Conservation (phyloP, 2,329 filamentous ascomycete genomes). For the Neospermospora avenae region DNA sequence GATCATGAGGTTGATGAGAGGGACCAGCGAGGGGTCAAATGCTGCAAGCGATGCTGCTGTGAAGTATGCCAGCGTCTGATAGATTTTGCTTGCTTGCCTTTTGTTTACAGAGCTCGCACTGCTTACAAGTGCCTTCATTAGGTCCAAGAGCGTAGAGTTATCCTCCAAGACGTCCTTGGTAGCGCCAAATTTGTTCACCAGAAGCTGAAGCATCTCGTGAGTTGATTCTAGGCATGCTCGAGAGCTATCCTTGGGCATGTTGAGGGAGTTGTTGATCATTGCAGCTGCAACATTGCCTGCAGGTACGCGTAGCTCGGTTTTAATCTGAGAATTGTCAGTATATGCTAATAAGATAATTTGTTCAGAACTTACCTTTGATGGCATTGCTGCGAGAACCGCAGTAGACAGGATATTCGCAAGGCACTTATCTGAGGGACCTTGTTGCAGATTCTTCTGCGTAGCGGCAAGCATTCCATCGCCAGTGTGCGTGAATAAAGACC, state of each 20-base stretch:
- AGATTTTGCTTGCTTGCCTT: slow-evolving; percentile 19
- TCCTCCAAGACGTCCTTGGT: not conserved
- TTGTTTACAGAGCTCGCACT: slow-evolving; percentile 4
- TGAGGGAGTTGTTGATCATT: slow-evolving; percentile 27
- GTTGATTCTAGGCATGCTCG: slow-evolving; percentile 23
- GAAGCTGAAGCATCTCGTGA: slow-evolving; percentile 28
- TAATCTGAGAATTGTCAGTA: slow-evolving; percentile 16
- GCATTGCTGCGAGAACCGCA: slow-evolving; percentile 28
- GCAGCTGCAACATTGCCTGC: slow-evolving; percentile 21
- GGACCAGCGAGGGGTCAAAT: slow-evolving; percentile 19
- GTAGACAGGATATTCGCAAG: slow-evolving; percentile 22
- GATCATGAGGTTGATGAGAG: slow-evolving; percentile 27
- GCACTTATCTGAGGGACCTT: slow-evolving; percentile 23
- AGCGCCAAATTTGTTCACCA: slow-evolving; percentile 34
- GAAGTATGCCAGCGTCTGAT: slow-evolving; percentile 31
- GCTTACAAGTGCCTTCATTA: slow-evolving; percentile 19
- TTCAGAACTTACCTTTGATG: slow-evolving; percentile 23
- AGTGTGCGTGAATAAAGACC: slow-evolving; percentile 18
- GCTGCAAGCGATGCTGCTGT: slow-evolving; percentile 27
- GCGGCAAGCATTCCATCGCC: not conserved
- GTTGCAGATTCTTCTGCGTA: slow-evolving; percentile 12
- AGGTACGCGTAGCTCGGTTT: slow-evolving; percentile 1
- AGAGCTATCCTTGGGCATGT: slow-evolving; percentile 12
- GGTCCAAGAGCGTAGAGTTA: slow-evolving; percentile 9
- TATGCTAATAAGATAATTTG: not conserved